Base-by-base conservation (phyloP, 23 red algal species). In the Cyanidioschyzon merolae region DNA sequence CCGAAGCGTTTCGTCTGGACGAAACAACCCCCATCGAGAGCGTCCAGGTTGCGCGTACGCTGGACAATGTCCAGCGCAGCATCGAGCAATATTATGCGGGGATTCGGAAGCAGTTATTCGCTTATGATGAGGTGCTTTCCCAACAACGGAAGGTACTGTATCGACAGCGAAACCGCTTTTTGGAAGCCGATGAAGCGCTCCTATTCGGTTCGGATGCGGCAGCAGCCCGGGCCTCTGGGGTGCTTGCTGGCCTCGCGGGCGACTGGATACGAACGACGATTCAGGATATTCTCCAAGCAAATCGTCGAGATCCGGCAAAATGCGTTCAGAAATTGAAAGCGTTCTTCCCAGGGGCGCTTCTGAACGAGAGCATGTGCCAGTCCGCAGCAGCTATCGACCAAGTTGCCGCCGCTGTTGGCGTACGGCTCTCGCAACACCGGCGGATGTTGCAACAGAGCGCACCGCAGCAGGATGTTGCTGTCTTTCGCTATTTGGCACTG, bases 11-110 rank as follows among this genome's bases (percentile, higher is more conserved):
- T 50, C 84, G 94, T 25, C 82, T 98, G 12, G 85, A 86, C 41
- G 94, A 92, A 37, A 76, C 90, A 7, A 91, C 89, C 31, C 94
- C 94, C 2, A 98, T 98, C 68, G 94, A 98, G 84, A 92, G 86
- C 51, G 37, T 75, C 39, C 50, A 79, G 17, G 94, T 98, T 1
- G 88, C 83, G 39, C 39, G 58, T 58, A 84, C 94, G 15, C 76
- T 98, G 1, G 75, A 98, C 75, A 57, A 41, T 34, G 77, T 85
- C 39, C 94, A 98, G 80, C 54, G 38, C 38, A 83, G 63, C 39
- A 88, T 98, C 0, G 94, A 98, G 76, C 76, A 57, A 24, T 98
- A 98, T 76, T 98, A 87, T 59, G 67, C 81, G 59, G 86, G 87
- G n/a, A 91, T 98, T 67, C 82, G 94, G 31, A 78, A 89, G 71